Base-by-base conservation (phyloP, 345 rosid genomes). In the Aquilaria sinensis region DNA sequence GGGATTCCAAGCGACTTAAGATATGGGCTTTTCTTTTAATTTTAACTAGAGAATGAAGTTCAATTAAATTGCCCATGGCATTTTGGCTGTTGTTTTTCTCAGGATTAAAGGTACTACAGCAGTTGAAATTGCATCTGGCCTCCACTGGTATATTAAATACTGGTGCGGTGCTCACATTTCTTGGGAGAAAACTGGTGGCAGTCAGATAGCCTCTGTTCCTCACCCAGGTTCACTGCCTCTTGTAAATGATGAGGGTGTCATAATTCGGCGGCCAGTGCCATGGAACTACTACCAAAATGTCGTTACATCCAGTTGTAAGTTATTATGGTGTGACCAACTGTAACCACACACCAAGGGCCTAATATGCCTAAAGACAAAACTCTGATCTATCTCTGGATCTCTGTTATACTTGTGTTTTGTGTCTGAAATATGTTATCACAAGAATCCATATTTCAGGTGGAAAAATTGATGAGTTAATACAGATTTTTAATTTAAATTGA, bases 281-380 rank as follows among this genome's bases (percentile, higher is more conserved):
- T 93, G 90, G 96, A 93, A 77, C 81, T 92, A 92, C 77, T 92
- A 92, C 79, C 98, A 89, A 79, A 92, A 92, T 61, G 98, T 89
- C 53, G 98, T 92, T 62, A 89, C 97, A 59, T 88, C 90, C 65
- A 89, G 96, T 73, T 93, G 98, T 93, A 80, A 84, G 96, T 69
- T 15, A 23, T 9, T 12, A 63, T 50, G 45, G 56, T 61, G 14
- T 50, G 15, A 46, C 13, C 13, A 43, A 9, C 2, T 58, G 43
- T 37, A 9, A 37, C 43, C 43, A 3, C 3, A 37, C 8, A 37
- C 43, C 13, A 1, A 52, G 32, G 30, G 34, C n/a, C 47, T 63
- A 55, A 43, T 51, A 37, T 37, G 5, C 43, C 43, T 37, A 9
- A 37, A 37, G 43, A 37, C 3, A 37, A 9, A 23, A 32, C 33